Percentiles rank a stretch among this genome's conserved stretches.
Evolutionary conservation across 1,139 yeast species (phyloP).

Genomic region (Saccharomyces hybrid): DNA sequence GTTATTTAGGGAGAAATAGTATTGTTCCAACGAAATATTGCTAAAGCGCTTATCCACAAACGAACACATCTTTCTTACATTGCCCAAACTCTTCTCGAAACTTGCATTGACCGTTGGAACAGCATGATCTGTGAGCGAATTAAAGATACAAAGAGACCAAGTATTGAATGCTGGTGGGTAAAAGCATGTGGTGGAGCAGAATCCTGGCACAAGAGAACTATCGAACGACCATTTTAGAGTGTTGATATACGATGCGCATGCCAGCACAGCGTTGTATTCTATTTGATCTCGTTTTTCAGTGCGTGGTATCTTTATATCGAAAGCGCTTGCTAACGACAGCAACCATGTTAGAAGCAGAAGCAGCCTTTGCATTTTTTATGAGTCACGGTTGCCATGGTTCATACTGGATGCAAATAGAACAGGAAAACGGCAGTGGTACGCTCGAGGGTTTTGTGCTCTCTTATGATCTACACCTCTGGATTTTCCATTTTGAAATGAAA

Average conservation of each 20-base stretch:
- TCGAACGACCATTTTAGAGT: constrained; percentile 2
- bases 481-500: not conserved
- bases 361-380: not conserved
- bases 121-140: constrained; percentile 1
- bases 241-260: constrained; percentile 4
- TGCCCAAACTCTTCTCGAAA: constrained; percentile 2
- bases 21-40: not conserved
- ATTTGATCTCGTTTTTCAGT: not conserved
- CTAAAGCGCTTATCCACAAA: not conserved
- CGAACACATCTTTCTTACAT: constrained; percentile 1
- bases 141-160: constrained; percentile 3
- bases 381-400: not conserved
- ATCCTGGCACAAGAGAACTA: not conserved
- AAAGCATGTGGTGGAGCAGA: constrained; percentile 1
- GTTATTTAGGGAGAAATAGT: not conserved
- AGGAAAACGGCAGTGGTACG: not conserved
- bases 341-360: not conserved
- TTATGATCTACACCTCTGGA: not conserved
- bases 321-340: not conserved
- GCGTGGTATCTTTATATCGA: not conserved
- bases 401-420: not conserved
- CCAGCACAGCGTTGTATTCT: constrained; percentile 5
- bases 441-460: not conserved
- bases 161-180: constrained; percentile 4
- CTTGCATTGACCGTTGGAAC: not conserved